Evolutionary conservation across 2,329 filamentous ascomycete species (phyloP), one percentile per base, ranked within the genome.

Genomic region (Bipolaris oryzae): DNA sequence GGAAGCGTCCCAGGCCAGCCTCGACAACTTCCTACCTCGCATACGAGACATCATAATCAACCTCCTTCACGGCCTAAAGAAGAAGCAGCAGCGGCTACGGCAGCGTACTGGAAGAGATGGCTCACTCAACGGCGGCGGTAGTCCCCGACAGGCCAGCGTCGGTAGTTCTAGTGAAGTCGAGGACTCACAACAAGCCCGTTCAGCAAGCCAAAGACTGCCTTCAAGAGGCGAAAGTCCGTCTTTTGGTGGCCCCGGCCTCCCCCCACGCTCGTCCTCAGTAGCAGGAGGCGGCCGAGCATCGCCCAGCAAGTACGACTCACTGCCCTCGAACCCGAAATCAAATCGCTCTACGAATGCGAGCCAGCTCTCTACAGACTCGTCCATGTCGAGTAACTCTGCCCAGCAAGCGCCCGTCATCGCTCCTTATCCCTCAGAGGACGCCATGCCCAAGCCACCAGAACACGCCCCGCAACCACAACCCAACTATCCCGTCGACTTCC

Each of bases 21-120:
- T 99, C 58, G 95, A 99, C 75, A 90, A 90, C 74, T 99, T 96
- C 75, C 81, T 99, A 31, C 95, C 95, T 0, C 87, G 90, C 57
- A 99, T 99, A 75, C 88, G 95, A 68, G 95, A 99, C 76, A 99
- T 99, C 70, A 99, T 99, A 73, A 98, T 99, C 77, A 97, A 96
- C 74, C 82, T 99, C 28, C 84, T 99, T 7, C 95, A 99, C 74
- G 95, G 95, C 2, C 79, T 99, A 62, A 99, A 99, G 81, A 89
- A 94, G 77, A 99, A 99, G 76, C 95, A 99, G 74, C 93, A 96
- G 72, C 91, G 92, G 69, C 78, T 99, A 69, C 81, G 86, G 42
- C 84, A 85, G 60, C 82, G 83, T 57, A 81, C 81, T 56, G 77
- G 80, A 51, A 77, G 79, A 63, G 81, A 83, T 52, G 78, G 85